Conservation (phyloP, 306 rosid species). For the Sicyos baderoa region DNA sequence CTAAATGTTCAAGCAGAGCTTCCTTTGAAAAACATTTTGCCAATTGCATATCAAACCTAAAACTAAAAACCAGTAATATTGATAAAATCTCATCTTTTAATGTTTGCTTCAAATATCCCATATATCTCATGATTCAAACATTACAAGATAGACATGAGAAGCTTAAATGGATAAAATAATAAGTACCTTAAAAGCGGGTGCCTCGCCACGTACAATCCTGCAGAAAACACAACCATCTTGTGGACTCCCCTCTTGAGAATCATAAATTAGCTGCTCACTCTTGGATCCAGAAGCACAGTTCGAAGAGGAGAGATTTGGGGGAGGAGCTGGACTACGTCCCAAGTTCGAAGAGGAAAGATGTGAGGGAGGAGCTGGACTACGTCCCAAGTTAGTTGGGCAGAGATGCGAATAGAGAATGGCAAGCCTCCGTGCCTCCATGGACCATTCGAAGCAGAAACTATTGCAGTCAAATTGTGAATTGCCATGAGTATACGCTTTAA, state of each 20-base stretch:
- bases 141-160: not conserved
- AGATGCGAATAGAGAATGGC: constrained; percentile 64
- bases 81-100: not conserved
- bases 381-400: constrained; percentile 26
- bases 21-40: not conserved
- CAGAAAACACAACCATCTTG: constrained; percentile 65
- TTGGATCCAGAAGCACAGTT: constrained; percentile 23
- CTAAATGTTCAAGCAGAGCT: not conserved
- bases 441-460: constrained; percentile 11
- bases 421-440: constrained; percentile 47
- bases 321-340: not conserved
- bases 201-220: constrained; percentile 53
- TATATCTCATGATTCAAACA: constrained; percentile 22
- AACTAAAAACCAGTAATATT: not conserved
- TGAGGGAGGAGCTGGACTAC: not conserved
- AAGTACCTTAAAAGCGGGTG: constrained; percentile 57
- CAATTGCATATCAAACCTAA: not conserved
- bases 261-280: not conserved
- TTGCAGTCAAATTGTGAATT: constrained; percentile 12
- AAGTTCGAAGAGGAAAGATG: constrained; percentile 25
- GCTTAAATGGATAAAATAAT: not conserved
- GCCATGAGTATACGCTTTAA: constrained; percentile 11
- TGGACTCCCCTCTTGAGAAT: constrained; percentile 18
- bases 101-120: not conserved
- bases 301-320: constrained; percentile 19